Evolutionary conservation across 805 yeast genomes (phyloP), one percentile per base, ranked within the genome.

Genomic region (Cephaloascus fragrans): DNA sequence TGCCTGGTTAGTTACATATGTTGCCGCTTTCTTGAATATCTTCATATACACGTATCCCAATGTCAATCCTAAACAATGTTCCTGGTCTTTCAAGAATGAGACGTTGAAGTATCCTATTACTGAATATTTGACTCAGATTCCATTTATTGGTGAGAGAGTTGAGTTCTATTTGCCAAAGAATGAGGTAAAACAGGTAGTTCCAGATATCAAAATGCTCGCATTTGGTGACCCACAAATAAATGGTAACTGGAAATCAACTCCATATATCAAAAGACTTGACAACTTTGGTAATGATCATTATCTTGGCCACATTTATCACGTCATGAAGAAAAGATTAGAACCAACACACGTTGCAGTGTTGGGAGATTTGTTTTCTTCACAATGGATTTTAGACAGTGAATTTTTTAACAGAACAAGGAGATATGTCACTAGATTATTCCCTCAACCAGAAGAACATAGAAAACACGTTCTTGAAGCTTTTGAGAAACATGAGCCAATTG

Each of bases 151-250:
- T 9, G 69, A 61, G 43, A 36, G 55, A 32, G 46, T 47, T 29
- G 51, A 55, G 34, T 41, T 64, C 47, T 44, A 65, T 40, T 17
- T 58, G 23, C 40, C 48, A 28, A 31, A 40, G 16, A 55, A 48
- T 8, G 8, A 26, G 5, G 26, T 42, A 35, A 16, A 26, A 38
- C 12, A 45, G 47, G 19, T 37, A 2, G 61, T 67, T 3, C 54
- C 65, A 9, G 77, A 73, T 47, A 71, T 89, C 38, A 76, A 75
- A 44, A 59, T 93, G 59, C 57, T 89, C 46, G 83, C 95, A 4
- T 80, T 88, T 57, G 98, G 97, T 4, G 98, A 93, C 53, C 98
- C 98, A 0, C 98, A 93, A 62, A 89, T 93, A 57, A 84, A 90
- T 44, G 98, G 98, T 2, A 75, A 80, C 48, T 79, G 86, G 83